phyloP scores from a whole-genome alignment of 1,139 yeast genomes.

The Zygosaccharomyces sapae region DNA sequence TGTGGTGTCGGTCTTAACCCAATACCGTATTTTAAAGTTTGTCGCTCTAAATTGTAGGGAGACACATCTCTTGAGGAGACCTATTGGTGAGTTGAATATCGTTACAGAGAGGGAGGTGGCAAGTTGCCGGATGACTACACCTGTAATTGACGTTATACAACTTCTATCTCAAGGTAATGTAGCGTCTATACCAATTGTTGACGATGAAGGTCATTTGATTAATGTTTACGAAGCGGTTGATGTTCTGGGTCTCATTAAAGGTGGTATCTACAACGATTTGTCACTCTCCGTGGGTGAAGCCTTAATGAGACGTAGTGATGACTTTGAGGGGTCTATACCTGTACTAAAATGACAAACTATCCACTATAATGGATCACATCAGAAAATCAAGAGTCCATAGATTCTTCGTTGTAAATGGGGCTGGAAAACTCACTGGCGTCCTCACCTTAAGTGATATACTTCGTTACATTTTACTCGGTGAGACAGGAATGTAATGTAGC shows the following conservation, averaged over 20 bases:
- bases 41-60: slow-evolving; percentile 96
- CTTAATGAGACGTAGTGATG: slow-evolving; percentile 87
- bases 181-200: slow-evolving; percentile 90
- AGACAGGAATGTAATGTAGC: slow-evolving; percentile 33
- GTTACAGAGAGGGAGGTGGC: slow-evolving; percentile 59
- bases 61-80: slow-evolving; percentile 76
- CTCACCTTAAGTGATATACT: slow-evolving; percentile 89
- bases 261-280: slow-evolving; percentile 88
- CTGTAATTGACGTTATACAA: slow-evolving; percentile 91
- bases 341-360: slow-evolving; percentile 84
- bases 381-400: slow-evolving; percentile 89
- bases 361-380: slow-evolving; percentile 90
- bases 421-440: slow-evolving; percentile 73
- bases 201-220: slow-evolving; percentile 64
- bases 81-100: slow-evolving; percentile 65
- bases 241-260: slow-evolving; percentile 85
- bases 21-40: slow-evolving; percentile 91
- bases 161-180: slow-evolving; percentile 73
- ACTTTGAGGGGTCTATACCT: slow-evolving; percentile 98
- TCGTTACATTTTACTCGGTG: slow-evolving; percentile 73
- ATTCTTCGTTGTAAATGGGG: slow-evolving; percentile 83
- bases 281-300: slow-evolving; percentile 96
- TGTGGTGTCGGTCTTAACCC: slow-evolving; percentile 92
- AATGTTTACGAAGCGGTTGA: slow-evolving; percentile 97
- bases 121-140: slow-evolving; percentile 85